phyloP scores from a whole-genome alignment of 208 protist genomes.

The Trypanosoma vivax region DNA sequence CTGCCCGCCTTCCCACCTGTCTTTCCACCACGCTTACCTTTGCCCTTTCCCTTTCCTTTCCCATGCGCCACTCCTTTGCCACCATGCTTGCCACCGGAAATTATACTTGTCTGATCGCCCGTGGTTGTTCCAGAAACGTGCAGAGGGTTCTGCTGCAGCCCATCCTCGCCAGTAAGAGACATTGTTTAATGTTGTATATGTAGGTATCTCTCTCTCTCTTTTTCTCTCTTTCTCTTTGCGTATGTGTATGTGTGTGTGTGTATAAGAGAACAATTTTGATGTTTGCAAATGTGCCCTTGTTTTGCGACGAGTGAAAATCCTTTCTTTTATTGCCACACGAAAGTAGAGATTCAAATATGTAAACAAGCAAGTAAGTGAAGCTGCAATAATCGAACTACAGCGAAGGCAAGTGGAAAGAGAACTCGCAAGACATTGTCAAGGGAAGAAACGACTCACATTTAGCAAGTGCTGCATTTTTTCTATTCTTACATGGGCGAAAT shows the following conservation, averaged over 20 bases:
- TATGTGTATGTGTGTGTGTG: neutral
- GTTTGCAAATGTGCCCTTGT: neutral
- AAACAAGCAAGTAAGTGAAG: too few relatives aligned
- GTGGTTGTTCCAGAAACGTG: conserved; percentile 63
- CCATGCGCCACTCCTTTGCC: conserved; percentile 53
- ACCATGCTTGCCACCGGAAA: conserved; percentile 83
- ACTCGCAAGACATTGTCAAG: neutral
- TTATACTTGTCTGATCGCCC: conserved; percentile 76
- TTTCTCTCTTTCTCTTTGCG: neutral
- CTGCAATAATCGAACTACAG: neutral
- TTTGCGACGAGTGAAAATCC: too few relatives aligned
- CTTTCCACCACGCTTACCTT: conserved; percentile 82
- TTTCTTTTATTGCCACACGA: too few relatives aligned
- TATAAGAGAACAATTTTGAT: conserved; percentile 1
- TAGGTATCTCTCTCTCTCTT: neutral
- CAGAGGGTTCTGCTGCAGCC: conserved; percentile 43
- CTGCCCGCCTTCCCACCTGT: conserved; percentile 83
- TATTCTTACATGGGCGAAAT: too few relatives aligned
- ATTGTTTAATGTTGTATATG: conserved; percentile 21
- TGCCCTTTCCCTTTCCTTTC: conserved; percentile 86
- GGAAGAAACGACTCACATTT: neutral
- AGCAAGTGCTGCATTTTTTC: too few relatives aligned
- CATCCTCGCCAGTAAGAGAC: conserved; percentile 65
- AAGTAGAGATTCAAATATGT: too few relatives aligned
- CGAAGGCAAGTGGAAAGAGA: neutral